A percentile compares a stretch with the other conserved stretches of the same genome.
Conservation (phyloP, 73 alveolate species). For the Paramecium sexaurelia region DNA sequence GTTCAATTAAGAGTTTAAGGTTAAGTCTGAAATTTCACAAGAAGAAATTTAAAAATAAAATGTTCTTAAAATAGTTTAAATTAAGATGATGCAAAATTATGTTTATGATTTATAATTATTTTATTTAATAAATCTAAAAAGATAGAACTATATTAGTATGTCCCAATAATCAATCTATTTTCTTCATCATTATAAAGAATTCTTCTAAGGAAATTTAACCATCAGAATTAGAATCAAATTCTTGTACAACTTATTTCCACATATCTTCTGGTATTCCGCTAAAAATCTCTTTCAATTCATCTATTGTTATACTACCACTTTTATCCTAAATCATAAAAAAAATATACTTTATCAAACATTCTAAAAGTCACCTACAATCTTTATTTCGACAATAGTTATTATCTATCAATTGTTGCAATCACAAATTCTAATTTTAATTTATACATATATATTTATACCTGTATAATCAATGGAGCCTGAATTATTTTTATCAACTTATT, state of each 20-base stretch:
- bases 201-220: slow-evolving; percentile 75
- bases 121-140: background rate
- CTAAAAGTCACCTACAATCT: slow-evolving; percentile 68
- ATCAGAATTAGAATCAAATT: slow-evolving; percentile 84
- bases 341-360: slow-evolving; percentile 61
- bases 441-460: background rate
- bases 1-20: background rate
- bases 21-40: background rate
- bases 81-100: background rate
- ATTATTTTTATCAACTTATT: slow-evolving; percentile 61
- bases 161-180: slow-evolving; percentile 16
- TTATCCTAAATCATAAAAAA: slow-evolving; percentile 58
- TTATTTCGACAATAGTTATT: slow-evolving; percentile 39
- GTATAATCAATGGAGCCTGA: slow-evolving; percentile 74
- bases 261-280: slow-evolving; percentile 75
- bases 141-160: background rate
- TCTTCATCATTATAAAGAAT: slow-evolving; percentile 73
- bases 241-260: slow-evolving; percentile 80
- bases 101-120: background rate
- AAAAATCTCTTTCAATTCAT: slow-evolving; percentile 71
- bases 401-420: slow-evolving; percentile 59
- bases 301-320: slow-evolving; percentile 75
- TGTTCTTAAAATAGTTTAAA: background rate
- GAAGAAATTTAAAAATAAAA: background rate
- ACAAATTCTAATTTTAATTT: slow-evolving; percentile 49